Evolutionary conservation across 179 eudicot species (phyloP), one percentile per base, ranked within the genome.

Genomic region (Vitellaria paradoxa): DNA sequence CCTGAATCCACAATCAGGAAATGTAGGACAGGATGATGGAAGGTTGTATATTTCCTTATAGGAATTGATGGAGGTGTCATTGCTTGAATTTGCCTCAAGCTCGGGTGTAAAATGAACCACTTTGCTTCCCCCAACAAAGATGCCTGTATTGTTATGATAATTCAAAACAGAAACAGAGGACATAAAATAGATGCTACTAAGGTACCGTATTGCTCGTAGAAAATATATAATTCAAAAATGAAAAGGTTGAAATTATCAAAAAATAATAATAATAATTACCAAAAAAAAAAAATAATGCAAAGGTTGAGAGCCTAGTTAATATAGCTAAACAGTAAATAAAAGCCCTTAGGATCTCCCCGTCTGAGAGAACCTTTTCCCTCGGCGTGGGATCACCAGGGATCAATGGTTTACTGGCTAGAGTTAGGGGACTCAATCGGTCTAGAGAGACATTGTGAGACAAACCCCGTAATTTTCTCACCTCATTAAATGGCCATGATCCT

Each of bases 1-100:
- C 69, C 91, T 87, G 79, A 96, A 96, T 67, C 99, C 99, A 77
- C 99, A 96, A 83, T 96, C 98, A 24, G 99, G 98, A 73, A 87
- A 90, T 1, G 87, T 96, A 12, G 85, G 87, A 83, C 98, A 96
- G 21, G 93, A 79, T 14, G 91, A 85, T 14, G 84, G 68, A 50
- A 77, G 69, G 72, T 72, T 57, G 13, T 77, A 67, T 21, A 70
- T 45, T 70, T 79, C 83, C 42, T 86, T 84, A 37, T 81, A 80
- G 73, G 91, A 82, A 74, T 74, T 75, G 23, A 80, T 37, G 75
- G 88, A 73, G 76, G 79, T 37, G 30, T 84, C 86, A 8, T 83
- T 68, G 73, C 65, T 85, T 65, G 77, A 76, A 42, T 77, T 84
- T 17, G 62, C 74, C 45, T 78, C 81, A 40, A 77, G 83, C 68